Evolutionary conservation across 345 rosid species (phyloP).

Genomic region (Brassica incana): DNA sequence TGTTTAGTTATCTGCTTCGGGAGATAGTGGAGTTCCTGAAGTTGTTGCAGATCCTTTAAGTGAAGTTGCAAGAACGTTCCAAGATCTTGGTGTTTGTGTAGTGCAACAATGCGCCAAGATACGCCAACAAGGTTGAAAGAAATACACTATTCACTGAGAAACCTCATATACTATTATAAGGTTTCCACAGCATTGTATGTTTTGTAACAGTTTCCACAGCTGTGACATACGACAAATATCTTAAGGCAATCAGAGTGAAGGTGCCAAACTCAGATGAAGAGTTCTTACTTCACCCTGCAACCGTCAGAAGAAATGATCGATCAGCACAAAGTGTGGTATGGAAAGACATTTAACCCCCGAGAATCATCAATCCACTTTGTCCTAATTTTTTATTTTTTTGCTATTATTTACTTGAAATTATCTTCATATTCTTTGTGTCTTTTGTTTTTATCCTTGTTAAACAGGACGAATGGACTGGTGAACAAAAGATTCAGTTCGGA

Average conservation of each 20-base stretch:
- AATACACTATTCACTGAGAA: neutral
- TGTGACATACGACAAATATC: constrained; percentile 70
- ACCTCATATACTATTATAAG: neutral
- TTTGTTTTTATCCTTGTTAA: neutral
- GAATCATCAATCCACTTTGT: too few relatives aligned
- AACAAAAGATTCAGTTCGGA: constrained; percentile 70
- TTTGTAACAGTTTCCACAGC: constrained; percentile 75
- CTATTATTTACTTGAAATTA: too few relatives aligned
- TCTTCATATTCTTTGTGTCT: neutral
- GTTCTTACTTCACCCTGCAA: constrained; percentile 91
- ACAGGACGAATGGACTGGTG: constrained; percentile 95
- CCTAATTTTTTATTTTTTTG: too few relatives aligned
- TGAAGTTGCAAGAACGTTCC: constrained; percentile 80
- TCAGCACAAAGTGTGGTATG: constrained; percentile 95
- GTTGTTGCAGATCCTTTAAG: constrained; percentile 90
- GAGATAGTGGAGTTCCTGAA: constrained; percentile 91
- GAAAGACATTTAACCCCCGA: neutral
- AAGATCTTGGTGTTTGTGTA: constrained; percentile 82
- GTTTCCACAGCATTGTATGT: constrained; percentile 8
- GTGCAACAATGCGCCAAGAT: constrained; percentile 97
- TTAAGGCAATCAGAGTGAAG: constrained; percentile 82
- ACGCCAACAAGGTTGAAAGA: constrained; percentile 78
- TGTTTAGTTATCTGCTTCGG: constrained; percentile 84
- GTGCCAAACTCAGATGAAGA: constrained; percentile 91
- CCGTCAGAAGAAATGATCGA: constrained; percentile 86